phyloP scores from a whole-genome alignment of 805 yeast genomes.

The Torulaspora microellipsoides region DNA sequence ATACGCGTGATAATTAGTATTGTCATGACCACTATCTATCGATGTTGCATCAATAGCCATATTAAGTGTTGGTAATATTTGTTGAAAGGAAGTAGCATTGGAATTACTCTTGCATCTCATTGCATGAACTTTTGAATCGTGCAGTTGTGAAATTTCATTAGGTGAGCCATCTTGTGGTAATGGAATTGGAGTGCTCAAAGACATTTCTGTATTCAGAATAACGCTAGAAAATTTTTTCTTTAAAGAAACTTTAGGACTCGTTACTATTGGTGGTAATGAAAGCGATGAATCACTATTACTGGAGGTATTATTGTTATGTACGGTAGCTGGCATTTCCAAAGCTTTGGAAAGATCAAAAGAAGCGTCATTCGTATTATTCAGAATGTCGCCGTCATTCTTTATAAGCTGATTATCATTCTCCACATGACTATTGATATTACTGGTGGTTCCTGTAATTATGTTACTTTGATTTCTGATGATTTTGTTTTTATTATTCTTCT shows the following conservation, averaged over 20 bases:
- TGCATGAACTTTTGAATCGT: constrained; percentile 4
- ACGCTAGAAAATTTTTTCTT: constrained; percentile 22
- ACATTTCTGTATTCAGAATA: constrained; percentile 9
- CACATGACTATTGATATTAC: background rate
- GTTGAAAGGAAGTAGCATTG: constrained; percentile 11
- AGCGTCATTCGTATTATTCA: constrained; percentile 4
- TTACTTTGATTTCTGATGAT: background rate
- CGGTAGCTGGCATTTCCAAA: constrained; percentile 22
- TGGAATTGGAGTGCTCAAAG: constrained; percentile 1
- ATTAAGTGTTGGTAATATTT: constrained; percentile 9
- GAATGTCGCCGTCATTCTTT: background rate
- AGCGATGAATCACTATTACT: constrained; percentile 9
- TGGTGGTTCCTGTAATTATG: background rate
- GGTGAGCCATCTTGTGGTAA: constrained; percentile 8
- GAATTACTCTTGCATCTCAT: constrained; percentile 11
- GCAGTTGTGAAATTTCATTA: constrained; percentile 2
- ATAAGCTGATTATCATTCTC: background rate
- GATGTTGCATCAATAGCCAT: constrained; percentile 10
- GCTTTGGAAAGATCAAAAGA: constrained; percentile 32
- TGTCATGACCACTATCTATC: constrained; percentile 8
- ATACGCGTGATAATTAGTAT: constrained; percentile 4
- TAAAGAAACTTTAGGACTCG: constrained; percentile 21
- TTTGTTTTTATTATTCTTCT: background rate
- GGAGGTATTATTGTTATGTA: constrained; percentile 3
- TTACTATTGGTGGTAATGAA: constrained; percentile 6